These are phyloP conservation scores for Xylariaceae sp. DNA, from an alignment of 2,329 filamentous ascomycete genomes.

Conservation along the genomic window DNA sequence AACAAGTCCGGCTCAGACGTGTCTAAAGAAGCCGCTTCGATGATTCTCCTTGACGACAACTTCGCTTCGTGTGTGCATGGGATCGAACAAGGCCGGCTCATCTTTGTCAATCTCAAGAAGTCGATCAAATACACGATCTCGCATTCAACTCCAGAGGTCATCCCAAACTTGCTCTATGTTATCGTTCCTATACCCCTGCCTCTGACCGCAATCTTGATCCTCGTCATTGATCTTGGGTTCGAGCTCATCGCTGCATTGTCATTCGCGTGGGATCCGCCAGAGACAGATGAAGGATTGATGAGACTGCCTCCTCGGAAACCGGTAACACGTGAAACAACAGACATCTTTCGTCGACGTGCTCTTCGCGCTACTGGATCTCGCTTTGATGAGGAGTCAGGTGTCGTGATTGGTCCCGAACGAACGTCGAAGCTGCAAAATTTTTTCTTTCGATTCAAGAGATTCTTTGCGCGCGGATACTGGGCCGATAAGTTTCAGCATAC, in stretches of 20 bases:
- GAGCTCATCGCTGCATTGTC: background rate
- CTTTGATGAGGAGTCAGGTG: background rate
- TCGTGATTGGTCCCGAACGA: background rate
- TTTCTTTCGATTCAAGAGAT: background rate
- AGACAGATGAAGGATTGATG: background rate
- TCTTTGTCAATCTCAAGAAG: constrained; percentile 73
- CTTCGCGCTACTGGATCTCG: background rate
- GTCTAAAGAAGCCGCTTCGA: constrained; percentile 78
- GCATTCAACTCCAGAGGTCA: background rate
- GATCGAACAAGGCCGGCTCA: constrained; percentile 64
- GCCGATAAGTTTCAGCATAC: background rate
- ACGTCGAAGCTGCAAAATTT: background rate
- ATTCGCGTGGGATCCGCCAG: background rate
- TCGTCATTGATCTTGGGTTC: background rate
- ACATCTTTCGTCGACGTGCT: background rate
- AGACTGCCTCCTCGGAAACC: background rate
- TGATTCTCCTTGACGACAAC: constrained; percentile 85
- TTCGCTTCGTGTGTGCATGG: constrained; percentile 77
- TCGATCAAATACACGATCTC: background rate
- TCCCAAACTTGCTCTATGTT: background rate
- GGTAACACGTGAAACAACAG: background rate
- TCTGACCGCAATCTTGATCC: background rate
- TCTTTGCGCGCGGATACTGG: background rate
- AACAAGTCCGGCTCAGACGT: constrained; percentile 67
- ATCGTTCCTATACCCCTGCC: background rate